phyloP scores from a whole-genome alignment of 306 rosid species.

The Calophaca sinica region DNA sequence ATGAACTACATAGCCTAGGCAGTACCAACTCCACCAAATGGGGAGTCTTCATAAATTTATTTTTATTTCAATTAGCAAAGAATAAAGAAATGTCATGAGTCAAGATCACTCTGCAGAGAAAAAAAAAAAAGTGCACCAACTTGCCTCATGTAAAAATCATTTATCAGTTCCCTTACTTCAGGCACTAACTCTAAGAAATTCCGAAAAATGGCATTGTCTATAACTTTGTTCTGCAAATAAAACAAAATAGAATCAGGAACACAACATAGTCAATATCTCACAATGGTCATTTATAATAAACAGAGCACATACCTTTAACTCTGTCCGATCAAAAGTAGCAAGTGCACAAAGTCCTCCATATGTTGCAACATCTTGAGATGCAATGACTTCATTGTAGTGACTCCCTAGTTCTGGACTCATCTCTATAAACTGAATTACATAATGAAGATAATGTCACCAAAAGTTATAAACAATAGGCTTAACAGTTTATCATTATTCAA shows the following conservation, averaged over 20 bases:
- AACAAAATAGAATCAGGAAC: constrained; percentile 45
- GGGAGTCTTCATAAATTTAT: constrained; percentile 8
- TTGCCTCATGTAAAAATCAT: constrained; percentile 94
- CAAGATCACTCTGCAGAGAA: constrained; percentile 10
- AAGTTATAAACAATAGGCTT: constrained; percentile 5
- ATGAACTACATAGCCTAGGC: constrained; percentile 4
- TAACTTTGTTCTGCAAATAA: constrained; percentile 84
- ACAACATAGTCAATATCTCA: neutral
- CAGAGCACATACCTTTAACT: constrained; percentile 73
- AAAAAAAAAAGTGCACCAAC: constrained; percentile 27
- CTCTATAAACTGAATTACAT: constrained; percentile 79
- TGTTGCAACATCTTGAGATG: constrained; percentile 95
- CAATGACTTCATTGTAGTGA: constrained; percentile 90
- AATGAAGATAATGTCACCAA: constrained; percentile 15
- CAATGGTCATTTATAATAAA: constrained; percentile 22
- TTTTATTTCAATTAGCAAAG: neutral
- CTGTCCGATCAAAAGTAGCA: constrained; percentile 91
- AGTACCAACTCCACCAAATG: constrained; percentile 13
- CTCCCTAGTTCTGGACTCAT: constrained; percentile 75
- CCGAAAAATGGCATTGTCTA: constrained; percentile 82
- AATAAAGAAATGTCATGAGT: neutral
- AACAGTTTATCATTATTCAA: neutral
- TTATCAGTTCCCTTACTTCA: constrained; percentile 93
- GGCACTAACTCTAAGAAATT: constrained; percentile 96
- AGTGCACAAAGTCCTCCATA: constrained; percentile 99